These are phyloP conservation scores for Pseudocercospora musae DNA, from an alignment of 2,329 filamentous ascomycete species.

Conservation along the genomic window DNA sequence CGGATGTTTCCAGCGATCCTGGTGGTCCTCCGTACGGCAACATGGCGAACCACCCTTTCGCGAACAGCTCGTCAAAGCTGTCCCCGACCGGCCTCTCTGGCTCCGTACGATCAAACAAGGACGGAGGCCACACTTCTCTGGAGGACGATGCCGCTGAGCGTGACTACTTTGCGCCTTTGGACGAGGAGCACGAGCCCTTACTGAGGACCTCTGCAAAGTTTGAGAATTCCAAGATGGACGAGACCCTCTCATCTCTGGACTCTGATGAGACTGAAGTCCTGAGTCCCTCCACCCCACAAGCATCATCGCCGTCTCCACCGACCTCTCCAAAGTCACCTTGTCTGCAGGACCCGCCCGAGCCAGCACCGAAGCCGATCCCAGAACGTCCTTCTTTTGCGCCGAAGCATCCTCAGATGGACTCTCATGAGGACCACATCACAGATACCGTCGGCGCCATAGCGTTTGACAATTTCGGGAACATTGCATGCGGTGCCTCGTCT, in stretches of 20 bases:
- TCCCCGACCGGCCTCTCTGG: conserved; percentile 1
- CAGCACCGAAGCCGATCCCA: background rate
- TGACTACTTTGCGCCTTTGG: background rate
- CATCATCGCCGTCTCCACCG: background rate
- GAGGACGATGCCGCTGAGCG: background rate
- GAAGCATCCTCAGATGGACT: background rate
- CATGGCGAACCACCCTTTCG: conserved; percentile 39
- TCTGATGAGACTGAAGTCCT: background rate
- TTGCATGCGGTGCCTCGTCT: conserved; percentile 92
- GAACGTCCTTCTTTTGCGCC: background rate
- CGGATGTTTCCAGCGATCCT: conserved; percentile 29
- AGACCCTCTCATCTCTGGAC: background rate
- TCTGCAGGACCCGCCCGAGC: background rate
- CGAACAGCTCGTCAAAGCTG: conserved; percentile 42
- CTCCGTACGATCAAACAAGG: background rate
- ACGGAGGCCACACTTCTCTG: conserved; percentile 14
- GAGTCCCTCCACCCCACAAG: background rate
- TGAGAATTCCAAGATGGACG: background rate
- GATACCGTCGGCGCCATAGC: conserved; percentile 97
- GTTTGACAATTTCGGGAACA: conserved; percentile 78
- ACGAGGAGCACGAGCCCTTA: background rate
- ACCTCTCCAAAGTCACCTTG: background rate
- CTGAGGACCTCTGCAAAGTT: background rate
- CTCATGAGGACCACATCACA: conserved; percentile 63
- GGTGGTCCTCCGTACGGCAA: conserved; percentile 23